Base-by-base conservation (phyloP, 768 basidiomycete species). In the Suillus tomentosus region DNA sequence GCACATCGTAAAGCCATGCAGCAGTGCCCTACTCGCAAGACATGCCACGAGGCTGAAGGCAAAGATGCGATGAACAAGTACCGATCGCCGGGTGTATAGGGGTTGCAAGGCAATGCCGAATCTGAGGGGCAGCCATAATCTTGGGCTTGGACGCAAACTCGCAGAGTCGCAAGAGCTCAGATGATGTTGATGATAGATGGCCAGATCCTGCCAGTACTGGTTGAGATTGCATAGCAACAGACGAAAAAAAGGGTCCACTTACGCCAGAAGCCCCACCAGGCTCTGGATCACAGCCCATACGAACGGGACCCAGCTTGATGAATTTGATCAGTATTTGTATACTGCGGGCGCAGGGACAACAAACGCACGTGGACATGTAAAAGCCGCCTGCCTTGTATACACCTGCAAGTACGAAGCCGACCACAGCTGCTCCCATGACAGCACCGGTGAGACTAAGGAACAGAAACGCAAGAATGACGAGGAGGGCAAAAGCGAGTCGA, bases 141-240 rank as follows among this genome's bases (percentile, higher is more conserved):
- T 15, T 40, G 56, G 22, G 39, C 24, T 40, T 10, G 2, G 13
- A 57, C 37, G n/a, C 37, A 50, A 27, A 50, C 7, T 27, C 24
- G 48, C 48, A 50, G 14, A 34, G 53, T 19, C 31, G 31, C 31
- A 57, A 39, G 55, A 39, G 37, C 22, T 70, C 57, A 81, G 22
- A 81, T 77, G 58, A 80, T 76, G 37, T 81, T 79, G 27, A 82
- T 72, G 39, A 81, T 68, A 22, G 79, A 75, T 14, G 80, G 80
- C 80, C 81, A 82, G 64, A 81, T 69, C 50, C 80, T 81, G 61
- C 27, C 65, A 51, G 42, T n/a, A 43, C 14, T 24, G 27, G 24
- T 7, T 67, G n/a, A 65, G 50, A 45, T 36, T 22, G 36, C 43
- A 31, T 24, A 17, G 31, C 15, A 50, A 22, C 37, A 60, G 8